Evolutionary conservation across 2,329 filamentous ascomycete species (phyloP).

Genomic region (Venturia oleaginea): DNA sequence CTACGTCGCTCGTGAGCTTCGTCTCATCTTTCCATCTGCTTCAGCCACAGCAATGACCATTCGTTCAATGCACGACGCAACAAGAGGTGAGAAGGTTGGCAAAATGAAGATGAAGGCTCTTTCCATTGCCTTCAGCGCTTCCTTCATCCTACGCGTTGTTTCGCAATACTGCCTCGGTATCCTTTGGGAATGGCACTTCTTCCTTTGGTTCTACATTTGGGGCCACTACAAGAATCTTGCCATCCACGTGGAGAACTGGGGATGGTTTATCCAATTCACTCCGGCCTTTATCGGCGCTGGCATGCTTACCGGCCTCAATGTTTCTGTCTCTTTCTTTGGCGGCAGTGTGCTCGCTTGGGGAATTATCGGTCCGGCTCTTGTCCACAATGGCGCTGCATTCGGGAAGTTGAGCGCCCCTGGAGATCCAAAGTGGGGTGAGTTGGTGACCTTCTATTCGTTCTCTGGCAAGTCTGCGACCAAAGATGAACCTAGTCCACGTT

Average conservation of each 20-base stretch:
- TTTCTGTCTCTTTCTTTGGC: slow-evolving; percentile 48
- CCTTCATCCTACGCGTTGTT: slow-evolving; percentile 45
- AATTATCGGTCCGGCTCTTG: slow-evolving; percentile 48
- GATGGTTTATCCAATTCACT: slow-evolving; percentile 51
- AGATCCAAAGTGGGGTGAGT: slow-evolving; percentile 37
- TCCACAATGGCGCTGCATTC: slow-evolving; percentile 43
- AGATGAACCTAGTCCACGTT: slow-evolving; percentile 38
- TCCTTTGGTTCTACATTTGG: slow-evolving; percentile 47
- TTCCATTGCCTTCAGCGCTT: slow-evolving; percentile 40
- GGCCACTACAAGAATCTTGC: slow-evolving; percentile 42
- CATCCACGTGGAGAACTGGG: slow-evolving; percentile 50
- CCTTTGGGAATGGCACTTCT: slow-evolving; percentile 49
- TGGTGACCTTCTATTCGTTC: slow-evolving; percentile 33
- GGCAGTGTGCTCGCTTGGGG: slow-evolving; percentile 49
- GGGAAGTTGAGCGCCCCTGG: slow-evolving; percentile 25
- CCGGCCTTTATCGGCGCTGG: slow-evolving; percentile 53
- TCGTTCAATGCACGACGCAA: slow-evolving; percentile 51
- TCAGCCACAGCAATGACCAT: slow-evolving; percentile 55
- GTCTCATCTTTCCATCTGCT: slow-evolving; percentile 50
- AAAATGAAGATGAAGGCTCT: slow-evolving; percentile 50
- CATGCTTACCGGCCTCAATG: slow-evolving; percentile 51
- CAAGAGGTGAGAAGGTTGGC: slow-evolving; percentile 43
- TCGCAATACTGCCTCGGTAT: slow-evolving; percentile 52
- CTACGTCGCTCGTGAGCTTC: slow-evolving; percentile 52
- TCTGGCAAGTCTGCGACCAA: slow-evolving; percentile 27